These are phyloP conservation scores for Argentina anserina DNA, from an alignment of 306 rosid species.

Conservation along the genomic window DNA sequence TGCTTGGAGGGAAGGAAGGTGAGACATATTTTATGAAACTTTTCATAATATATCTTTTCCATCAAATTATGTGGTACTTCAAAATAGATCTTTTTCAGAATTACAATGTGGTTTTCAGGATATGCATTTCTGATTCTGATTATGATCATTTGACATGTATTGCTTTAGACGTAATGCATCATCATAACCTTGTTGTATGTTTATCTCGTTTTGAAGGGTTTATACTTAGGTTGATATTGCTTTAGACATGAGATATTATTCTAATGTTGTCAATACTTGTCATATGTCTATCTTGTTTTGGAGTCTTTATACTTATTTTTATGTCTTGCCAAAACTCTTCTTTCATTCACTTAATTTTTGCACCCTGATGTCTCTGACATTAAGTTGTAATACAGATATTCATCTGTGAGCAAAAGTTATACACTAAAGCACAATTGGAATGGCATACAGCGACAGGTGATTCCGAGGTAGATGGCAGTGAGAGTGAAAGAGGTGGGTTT, in stretches of 20 bases:
- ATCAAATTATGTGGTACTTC: background rate
- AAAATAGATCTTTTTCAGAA: background rate
- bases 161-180: background rate
- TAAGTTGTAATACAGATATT: conserved; percentile 47
- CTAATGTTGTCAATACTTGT: background rate
- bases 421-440: conserved; percentile 72
- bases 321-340: background rate
- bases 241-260: background rate
- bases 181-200: background rate
- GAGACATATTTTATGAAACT: conserved; percentile 8
- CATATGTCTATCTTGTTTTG: background rate
- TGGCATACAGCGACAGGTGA: conserved; percentile 79
- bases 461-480: conserved; percentile 94
- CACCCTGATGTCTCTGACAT: conserved; percentile 6
- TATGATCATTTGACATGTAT: background rate
- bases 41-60: background rate
- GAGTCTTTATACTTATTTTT: background rate
- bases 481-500: conserved; percentile 96
- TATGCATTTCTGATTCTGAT: background rate
- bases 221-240: background rate
- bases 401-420: conserved; percentile 91
- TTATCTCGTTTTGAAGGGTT: background rate
- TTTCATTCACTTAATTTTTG: background rate
- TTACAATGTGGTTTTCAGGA: background rate
- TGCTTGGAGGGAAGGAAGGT: conserved; percentile 17